Conservation (phyloP, 805 yeast genomes). For the Yamadazyma endophytica region DNA sequence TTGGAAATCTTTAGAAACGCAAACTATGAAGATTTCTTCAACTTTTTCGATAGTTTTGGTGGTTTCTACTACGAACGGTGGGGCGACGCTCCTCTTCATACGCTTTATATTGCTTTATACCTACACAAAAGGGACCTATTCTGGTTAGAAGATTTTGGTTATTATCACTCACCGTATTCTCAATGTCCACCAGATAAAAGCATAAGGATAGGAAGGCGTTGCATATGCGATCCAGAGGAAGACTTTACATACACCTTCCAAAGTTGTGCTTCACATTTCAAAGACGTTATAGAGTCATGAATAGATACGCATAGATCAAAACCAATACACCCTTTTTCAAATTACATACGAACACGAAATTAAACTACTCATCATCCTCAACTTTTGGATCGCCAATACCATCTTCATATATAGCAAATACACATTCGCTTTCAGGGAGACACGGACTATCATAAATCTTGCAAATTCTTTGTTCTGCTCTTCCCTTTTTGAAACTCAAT, state of each 20-base stretch:
- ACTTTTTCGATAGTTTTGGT: slow-evolving; percentile 60
- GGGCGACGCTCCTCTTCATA: slow-evolving; percentile 94
- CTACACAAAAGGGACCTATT: slow-evolving; percentile 57
- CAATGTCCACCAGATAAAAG: slow-evolving; percentile 49
- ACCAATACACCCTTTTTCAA: no score
- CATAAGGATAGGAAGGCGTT: slow-evolving; percentile 21
- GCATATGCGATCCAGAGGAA: slow-evolving; percentile 33
- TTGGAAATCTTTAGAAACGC: slow-evolving; percentile 61
- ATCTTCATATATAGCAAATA: slow-evolving; percentile 93
- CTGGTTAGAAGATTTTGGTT: slow-evolving; percentile 73
- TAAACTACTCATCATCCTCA: slow-evolving; percentile 46
- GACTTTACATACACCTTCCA: slow-evolving; percentile 26
- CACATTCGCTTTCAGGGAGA: slow-evolving; percentile 90
- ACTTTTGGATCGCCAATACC: slow-evolving; percentile 95
- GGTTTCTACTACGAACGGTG: slow-evolving; percentile 86
- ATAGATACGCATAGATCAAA: no score
- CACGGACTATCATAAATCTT: slow-evolving; percentile 96
- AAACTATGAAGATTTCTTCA: slow-evolving; percentile 56
- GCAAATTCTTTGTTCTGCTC: slow-evolving; percentile 89
- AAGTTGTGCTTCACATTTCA: slow-evolving; percentile 19
- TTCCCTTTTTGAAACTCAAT: slow-evolving; percentile 83
- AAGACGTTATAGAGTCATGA: slow-evolving; percentile 3
- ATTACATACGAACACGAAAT: no score
- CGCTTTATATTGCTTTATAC: slow-evolving; percentile 66
- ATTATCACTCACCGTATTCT: slow-evolving; percentile 64